Evolutionary conservation across 139 green algal genomes (phyloP).

Genomic region (Ettlia oleoabundans): DNA sequence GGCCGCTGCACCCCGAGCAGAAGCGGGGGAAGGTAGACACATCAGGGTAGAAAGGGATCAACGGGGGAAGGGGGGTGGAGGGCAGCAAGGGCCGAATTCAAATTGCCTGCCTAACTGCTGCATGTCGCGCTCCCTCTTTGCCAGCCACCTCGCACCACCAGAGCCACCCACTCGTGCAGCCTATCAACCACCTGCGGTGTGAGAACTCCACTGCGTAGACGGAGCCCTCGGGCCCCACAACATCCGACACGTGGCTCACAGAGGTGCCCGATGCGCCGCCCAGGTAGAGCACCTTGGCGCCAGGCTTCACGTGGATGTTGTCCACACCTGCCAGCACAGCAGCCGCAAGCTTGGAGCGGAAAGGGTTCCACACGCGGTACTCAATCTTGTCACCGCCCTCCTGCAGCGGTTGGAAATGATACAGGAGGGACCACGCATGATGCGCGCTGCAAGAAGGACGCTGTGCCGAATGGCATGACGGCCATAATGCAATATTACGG

Average conservation of each 20-base stretch:
- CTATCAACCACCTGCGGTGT: constrained; percentile 69
- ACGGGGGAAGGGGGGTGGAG: neutral
- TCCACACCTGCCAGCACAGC: constrained; percentile 97
- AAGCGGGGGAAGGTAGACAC: neutral
- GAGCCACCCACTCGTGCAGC: neutral
- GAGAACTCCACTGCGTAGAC: constrained; percentile 99
- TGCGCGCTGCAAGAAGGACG: no score
- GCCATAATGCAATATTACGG: no score
- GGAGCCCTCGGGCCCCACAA: constrained; percentile 92
- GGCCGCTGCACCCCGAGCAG: constrained; percentile 66
- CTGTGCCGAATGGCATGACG: no score
- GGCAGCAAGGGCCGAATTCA: no score
- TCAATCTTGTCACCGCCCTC: constrained; percentile 89
- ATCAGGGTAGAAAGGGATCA: neutral
- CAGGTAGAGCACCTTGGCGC: constrained; percentile 96
- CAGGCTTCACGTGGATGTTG: constrained; percentile 98
- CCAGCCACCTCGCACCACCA: no score
- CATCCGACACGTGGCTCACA: constrained; percentile 92
- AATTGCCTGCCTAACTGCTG: no score
- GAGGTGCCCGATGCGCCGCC: constrained; percentile 92
- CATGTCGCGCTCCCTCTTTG: no score
- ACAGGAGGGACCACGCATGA: no score
- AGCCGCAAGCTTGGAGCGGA: constrained; percentile 98
- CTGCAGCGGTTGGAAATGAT: no score
- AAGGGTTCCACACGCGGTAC: constrained; percentile 99